Base-by-base conservation (phyloP, 2,329 filamentous ascomycete genomes). In the Ascochyta viciae-villosae region DNA sequence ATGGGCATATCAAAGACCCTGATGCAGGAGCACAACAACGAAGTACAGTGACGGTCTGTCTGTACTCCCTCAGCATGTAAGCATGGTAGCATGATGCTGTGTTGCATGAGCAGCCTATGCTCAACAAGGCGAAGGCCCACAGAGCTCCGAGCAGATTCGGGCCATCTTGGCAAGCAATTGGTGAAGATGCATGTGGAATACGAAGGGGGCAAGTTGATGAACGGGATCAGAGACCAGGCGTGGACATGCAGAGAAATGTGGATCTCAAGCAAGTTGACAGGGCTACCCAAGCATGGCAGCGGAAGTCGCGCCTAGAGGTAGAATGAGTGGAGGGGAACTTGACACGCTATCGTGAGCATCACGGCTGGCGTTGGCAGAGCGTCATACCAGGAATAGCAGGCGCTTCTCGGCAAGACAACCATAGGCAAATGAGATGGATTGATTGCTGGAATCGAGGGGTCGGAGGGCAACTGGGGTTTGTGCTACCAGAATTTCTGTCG, bases 271-370 rank as follows among this genome's bases (percentile, higher is more conserved):
- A 56, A 61, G 60, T 35, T 63, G 61, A 62, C 61, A 58, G 57
- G 65, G 61, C 59, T 61, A 60, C 57, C 54, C 58, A 62, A 49
- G 53, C 56, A 51, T 50, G 42, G 60, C 52, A 59, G 72, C 72
- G 70, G 65, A 68, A 73, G 68, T 72, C 69, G 72, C 71, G 70
- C 65, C 55, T 70, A 64, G 56, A 46, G 41, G 49, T 38, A 27
- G 58, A 61, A 66, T 61, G 60, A 71, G 63, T 73, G 72, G 72
- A 72, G 68, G 61, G 63, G 57, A 64, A 57, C 51, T 67, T 68
- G 66, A 71, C 65, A 74, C 68, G 72, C 71, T 68, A 72, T 71
- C 63, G 68, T 69, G 72, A 72, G 67, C 67, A 71, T 70, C 63
- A 68, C 70, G 65, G 68, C 69, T 66, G 67, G 62, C 62, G 63